Percentiles rank a stretch among this genome's conserved stretches.
Evolutionary conservation across 306 rosid species (phyloP).

Genomic region (Castanea mollissima): DNA sequence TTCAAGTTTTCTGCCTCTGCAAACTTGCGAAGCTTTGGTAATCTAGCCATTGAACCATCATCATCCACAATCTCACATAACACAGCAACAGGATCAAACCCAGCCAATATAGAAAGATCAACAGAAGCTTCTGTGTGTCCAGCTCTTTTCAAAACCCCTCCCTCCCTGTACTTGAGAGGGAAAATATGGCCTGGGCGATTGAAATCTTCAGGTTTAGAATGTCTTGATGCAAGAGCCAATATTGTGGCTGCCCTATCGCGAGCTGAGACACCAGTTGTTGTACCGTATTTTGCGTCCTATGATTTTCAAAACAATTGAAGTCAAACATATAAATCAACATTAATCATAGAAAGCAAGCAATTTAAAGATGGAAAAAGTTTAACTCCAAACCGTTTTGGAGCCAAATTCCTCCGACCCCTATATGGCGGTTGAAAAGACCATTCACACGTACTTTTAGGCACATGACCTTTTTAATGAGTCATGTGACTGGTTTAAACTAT

Average conservation of each 20-base stretch:
- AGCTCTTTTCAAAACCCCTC: slow-evolving; percentile 72
- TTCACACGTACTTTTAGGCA: too few species aligned
- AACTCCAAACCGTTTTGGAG: too few species aligned
- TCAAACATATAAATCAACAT: neutral
- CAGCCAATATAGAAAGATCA: slow-evolving; percentile 72
- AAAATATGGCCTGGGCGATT: slow-evolving; percentile 74
- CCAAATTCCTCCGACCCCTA: too few species aligned
- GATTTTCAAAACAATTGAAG: slow-evolving; percentile 16
- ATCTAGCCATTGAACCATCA: slow-evolving; percentile 85
- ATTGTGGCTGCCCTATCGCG: slow-evolving; percentile 65
- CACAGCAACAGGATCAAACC: slow-evolving; percentile 56
- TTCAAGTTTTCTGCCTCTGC: slow-evolving; percentile 54
- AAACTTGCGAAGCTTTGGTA: slow-evolving; percentile 56
- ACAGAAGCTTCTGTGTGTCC: slow-evolving; percentile 81
- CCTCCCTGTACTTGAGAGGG: slow-evolving; percentile 65
- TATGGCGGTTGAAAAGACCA: too few species aligned
- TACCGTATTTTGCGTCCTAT: slow-evolving; percentile 55
- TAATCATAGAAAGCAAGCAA: neutral
- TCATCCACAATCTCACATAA: slow-evolving; percentile 78
- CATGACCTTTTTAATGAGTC: too few species aligned
- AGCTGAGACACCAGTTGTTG: slow-evolving; percentile 67
- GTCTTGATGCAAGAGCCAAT: slow-evolving; percentile 62
- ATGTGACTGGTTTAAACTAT: too few species aligned
- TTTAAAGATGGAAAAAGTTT: too few species aligned
- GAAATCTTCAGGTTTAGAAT: slow-evolving; percentile 63